Evolutionary conservation across 1,139 yeast genomes (phyloP).

Genomic region (Hansenula sp.): DNA sequence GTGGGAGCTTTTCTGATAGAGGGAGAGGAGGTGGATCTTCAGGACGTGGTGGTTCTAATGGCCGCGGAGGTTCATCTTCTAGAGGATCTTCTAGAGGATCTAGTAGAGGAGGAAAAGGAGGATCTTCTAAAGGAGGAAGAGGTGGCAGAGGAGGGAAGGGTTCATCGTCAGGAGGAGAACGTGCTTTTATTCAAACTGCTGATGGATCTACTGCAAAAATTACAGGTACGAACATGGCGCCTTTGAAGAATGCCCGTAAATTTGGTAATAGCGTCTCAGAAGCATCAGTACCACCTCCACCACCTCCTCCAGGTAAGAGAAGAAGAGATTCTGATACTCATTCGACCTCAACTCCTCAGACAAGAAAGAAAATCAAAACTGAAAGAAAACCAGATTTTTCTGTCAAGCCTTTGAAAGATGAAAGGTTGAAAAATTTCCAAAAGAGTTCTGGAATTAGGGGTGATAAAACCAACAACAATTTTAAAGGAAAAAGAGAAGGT

Average conservation of each 20-base stretch:
- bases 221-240: conserved; percentile 13
- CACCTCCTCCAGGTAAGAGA: conserved; percentile 7
- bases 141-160: conserved; percentile 3
- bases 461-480: too few species aligned
- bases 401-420: background rate
- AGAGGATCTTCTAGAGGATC: background rate
- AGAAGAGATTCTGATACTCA: conserved; percentile 3
- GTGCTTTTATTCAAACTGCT: background rate
- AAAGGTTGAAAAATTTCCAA: background rate
- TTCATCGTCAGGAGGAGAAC: background rate
- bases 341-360: background rate
- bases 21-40: background rate
- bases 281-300: background rate
- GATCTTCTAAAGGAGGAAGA: background rate
- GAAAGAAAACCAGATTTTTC: background rate
- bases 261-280: conserved; percentile 6
- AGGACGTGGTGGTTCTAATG: too few species aligned
- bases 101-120: background rate
- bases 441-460: too few species aligned
- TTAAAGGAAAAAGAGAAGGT: background rate
- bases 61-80: background rate
- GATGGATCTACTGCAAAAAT: conserved; percentile 4
- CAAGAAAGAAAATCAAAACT: background rate
- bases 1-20: too few species aligned
- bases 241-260: conserved; percentile 9